These are phyloP conservation scores for Penicillium cinerascens DNA, from an alignment of 495 filamentous ascomycete genomes.

Conservation along the genomic window DNA sequence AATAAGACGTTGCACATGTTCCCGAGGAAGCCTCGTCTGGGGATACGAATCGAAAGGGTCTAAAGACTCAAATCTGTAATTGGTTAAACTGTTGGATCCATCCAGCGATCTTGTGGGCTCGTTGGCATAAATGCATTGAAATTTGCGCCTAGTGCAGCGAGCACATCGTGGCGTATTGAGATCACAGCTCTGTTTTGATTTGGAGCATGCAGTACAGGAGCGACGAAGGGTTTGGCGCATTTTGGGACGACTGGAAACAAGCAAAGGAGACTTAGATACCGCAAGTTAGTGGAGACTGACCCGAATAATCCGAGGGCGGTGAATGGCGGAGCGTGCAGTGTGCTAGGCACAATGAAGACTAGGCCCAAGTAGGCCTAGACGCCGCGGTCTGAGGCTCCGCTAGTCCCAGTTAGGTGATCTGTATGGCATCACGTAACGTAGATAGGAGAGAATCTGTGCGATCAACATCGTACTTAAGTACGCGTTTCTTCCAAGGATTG, in stretches of 20 bases:
- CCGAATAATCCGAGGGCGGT: background rate
- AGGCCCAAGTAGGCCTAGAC: constrained; percentile 22
- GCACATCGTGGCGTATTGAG: constrained; percentile 46
- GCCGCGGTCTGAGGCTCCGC: constrained; percentile 4
- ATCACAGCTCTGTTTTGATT: constrained; percentile 48
- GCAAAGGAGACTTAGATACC: background rate
- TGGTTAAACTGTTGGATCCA: constrained; percentile 6
- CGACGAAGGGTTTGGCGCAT: constrained; percentile 49
- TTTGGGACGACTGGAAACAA: constrained; percentile 1
- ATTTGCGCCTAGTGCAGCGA: constrained; percentile 43
- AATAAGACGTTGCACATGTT: constrained; percentile 47
- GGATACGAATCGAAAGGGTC: constrained; percentile 55
- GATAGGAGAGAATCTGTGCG: background rate
- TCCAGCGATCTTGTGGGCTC: constrained; percentile 13
- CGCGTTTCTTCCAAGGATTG: too few species aligned
- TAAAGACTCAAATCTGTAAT: constrained; percentile 25
- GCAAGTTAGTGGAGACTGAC: background rate
- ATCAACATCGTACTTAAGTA: background rate
- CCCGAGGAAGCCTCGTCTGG: constrained; percentile 41
- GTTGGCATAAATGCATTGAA: constrained; percentile 46
- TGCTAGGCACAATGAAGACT: too few species aligned
- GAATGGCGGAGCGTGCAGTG: too few species aligned
- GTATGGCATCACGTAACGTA: background rate
- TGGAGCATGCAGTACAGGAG: constrained; percentile 49
- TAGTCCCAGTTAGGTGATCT: background rate